Percentiles rank a stretch among this genome's conserved stretches.
These are phyloP conservation scores for Phytophthora pistaciae DNA, from an alignment of 352 stramenopile genomes.

Conservation along the genomic window DNA sequence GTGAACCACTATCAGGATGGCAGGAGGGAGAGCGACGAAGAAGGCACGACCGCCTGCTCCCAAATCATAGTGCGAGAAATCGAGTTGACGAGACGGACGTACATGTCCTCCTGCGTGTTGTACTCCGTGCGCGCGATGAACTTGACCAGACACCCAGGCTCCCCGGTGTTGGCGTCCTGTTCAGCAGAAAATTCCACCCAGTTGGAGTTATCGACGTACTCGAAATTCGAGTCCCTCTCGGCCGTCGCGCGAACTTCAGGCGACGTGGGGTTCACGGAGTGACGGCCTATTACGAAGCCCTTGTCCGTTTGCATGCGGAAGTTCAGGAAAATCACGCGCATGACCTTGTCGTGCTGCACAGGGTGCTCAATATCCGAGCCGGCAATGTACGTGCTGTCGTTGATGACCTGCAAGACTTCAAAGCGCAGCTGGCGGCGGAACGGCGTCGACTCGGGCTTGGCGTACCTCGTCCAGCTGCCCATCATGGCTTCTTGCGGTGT, in stretches of 20 bases:
- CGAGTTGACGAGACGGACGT: conserved; percentile 58
- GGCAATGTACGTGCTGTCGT: conserved; percentile 60
- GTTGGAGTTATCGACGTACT: conserved; percentile 65
- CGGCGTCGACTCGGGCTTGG: conserved; percentile 35
- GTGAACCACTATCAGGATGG: conserved; percentile 20
- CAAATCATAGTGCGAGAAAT: conserved; percentile 64
- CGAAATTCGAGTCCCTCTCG: conserved; percentile 48
- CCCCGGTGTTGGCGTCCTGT: conserved; percentile 37
- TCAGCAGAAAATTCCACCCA: conserved; percentile 61
- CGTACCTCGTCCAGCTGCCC: conserved; percentile 43
- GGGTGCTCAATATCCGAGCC: conserved; percentile 58
- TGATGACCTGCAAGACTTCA: conserved; percentile 56
- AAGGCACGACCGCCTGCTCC: conserved; percentile 61
- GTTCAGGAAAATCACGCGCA: conserved; percentile 54
- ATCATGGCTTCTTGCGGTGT: conserved; percentile 55
- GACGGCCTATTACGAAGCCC: conserved; percentile 66
- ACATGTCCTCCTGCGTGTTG: conserved; percentile 66
- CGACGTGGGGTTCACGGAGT: conserved; percentile 63
- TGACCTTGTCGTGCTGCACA: conserved; percentile 56
- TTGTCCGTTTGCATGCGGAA: conserved; percentile 64
- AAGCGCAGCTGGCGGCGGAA: conserved; percentile 50
- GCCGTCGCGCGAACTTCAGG: conserved; percentile 43
- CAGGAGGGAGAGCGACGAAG: conserved; percentile 34
- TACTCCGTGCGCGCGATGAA: conserved; percentile 70
- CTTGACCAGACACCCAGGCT: conserved; percentile 62